Evolutionary conservation across 2,329 filamentous ascomycete species (phyloP).

Genomic region (Exophiala alcalophila): DNA sequence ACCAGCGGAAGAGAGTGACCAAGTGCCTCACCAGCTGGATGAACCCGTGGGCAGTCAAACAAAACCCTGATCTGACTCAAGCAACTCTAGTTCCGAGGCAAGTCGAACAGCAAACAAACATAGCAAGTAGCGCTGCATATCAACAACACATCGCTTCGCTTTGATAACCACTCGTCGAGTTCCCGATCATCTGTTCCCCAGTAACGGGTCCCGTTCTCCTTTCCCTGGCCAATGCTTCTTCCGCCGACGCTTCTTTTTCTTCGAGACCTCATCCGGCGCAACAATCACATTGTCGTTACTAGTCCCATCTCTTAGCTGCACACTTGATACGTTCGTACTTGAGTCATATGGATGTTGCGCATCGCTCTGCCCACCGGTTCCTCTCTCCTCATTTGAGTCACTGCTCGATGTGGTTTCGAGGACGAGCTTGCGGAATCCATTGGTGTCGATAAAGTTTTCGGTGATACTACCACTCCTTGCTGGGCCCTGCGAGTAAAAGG

Average conservation of each 20-base stretch:
- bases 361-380: slow-evolving; percentile 26
- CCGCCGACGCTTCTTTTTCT: slow-evolving; percentile 25
- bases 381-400: slow-evolving; percentile 41
- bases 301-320: slow-evolving; percentile 10
- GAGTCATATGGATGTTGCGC: slow-evolving; percentile 5
- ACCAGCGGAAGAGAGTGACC: too few species aligned
- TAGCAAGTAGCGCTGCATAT: too few species aligned
- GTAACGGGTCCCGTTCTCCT: slow-evolving; percentile 23
- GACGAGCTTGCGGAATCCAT: slow-evolving; percentile 72
- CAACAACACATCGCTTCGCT: too few species aligned
- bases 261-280: slow-evolving; percentile 7
- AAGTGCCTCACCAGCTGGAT: too few species aligned
- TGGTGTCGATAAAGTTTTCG: slow-evolving; percentile 71
- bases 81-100: too few species aligned
- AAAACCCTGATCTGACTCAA: too few species aligned
- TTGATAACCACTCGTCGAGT: too few species aligned
- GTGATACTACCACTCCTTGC: slow-evolving; percentile 74
- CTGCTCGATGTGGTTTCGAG: slow-evolving; percentile 64
- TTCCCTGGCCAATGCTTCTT: slow-evolving; percentile 18
- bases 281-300: slow-evolving; percentile 1
- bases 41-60: too few species aligned
- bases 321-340: not conserved
- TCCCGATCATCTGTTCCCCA: too few species aligned
- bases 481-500: slow-evolving; percentile 44
- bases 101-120: too few species aligned